Evolutionary conservation across 148 eudicot species (phyloP), one percentile per base, ranked within the genome.

Genomic region (Vaccinium macrocarpon): DNA sequence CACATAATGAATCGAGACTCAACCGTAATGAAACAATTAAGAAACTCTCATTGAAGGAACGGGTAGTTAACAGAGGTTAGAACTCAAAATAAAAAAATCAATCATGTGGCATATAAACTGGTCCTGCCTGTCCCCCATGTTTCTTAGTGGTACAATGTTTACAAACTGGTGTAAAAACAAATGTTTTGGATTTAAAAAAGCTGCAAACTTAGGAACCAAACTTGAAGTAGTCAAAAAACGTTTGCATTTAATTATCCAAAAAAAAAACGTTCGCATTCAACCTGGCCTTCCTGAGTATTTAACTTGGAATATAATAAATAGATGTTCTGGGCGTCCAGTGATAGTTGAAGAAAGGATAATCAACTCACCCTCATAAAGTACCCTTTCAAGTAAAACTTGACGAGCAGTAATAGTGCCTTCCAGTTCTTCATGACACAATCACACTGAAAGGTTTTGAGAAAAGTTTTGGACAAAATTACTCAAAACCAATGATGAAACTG

Each of bases 271-370:
- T 62, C 52, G 21, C 57, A 48, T 81, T 64, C 64, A 4, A 57
- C 27, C 29, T 61, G 73, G 73, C 82, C 82, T 38, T 42, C 66
- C 70, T 42, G 49, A 61, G 32, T 29, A 35, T 79, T 56, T 13
- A 61, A n/a, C 27, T 2, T 12, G 57, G 23, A 19, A 42, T 51
- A 50, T 12, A 76, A 49, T 76, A 21, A 76, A 49, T 38, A 38
- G 51, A 73, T 35, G 48, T 18, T 74, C 49, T 74, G 52, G 52
- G 71, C 12, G 52, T 48, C 53, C 8, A 21, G 19, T n/a, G n/a
- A 50, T 48, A 16, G 55, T 50, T 21, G 78, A 19, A 76, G 25
- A 50, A 56, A 76, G 16, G 15, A 76, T 76, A 46, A 49, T 50
- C 56, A 21, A 51, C 55, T 49, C 52, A 50, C 16, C 57, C 18